Evolutionary conservation across 805 yeast genomes (phyloP), one percentile per base, ranked within the genome.

Genomic region (Starmerella sirachaensis): DNA sequence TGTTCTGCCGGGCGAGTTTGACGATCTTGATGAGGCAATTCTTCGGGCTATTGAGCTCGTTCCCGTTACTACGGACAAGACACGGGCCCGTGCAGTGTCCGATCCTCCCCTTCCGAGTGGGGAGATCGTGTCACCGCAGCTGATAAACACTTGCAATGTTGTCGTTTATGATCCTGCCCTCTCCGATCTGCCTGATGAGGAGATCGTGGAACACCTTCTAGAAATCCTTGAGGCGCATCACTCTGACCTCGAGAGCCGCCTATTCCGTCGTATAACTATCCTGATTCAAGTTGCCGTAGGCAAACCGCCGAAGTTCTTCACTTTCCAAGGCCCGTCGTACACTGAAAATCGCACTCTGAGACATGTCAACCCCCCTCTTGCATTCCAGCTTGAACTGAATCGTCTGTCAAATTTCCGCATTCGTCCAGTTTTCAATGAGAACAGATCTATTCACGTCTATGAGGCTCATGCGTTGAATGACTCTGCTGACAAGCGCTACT

Each of bases 351-450:
- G 78, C 62, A 86, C 86, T 16, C 81, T 91, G 59, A 85, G 99
- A 67, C 96, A 91, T 59, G 85, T 91, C 51, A 97, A 91, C 62
- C 99, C 99, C 18, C 95, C 97, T 29, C 69, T 88, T 54, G 97
- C 98, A 36, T 91, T 76, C 80, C 98, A 91, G 67, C 72, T 91
- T 50, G 99, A 91, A 64, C 70, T 91, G 47, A 88, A 83, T 54
- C 77, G 97, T 65, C 70, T 91, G 63, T 83, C 93, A 31, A 93
- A 91, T 67, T 91, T 91, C 66, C 77, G 83, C 65, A 83, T 88
- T 63, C 84, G 79, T 59, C 97, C 95, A 36, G 82, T 88, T 38
- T 81, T 82, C 66, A 82, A 95, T 42, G 96, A 86, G 61, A 91
- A 91, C 70, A 78, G 97, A 66, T 86, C 88, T 67, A 82, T 91